phyloP scores from a whole-genome alignment of 208 protist genomes.

The Leishmania martiniquensis region DNA sequence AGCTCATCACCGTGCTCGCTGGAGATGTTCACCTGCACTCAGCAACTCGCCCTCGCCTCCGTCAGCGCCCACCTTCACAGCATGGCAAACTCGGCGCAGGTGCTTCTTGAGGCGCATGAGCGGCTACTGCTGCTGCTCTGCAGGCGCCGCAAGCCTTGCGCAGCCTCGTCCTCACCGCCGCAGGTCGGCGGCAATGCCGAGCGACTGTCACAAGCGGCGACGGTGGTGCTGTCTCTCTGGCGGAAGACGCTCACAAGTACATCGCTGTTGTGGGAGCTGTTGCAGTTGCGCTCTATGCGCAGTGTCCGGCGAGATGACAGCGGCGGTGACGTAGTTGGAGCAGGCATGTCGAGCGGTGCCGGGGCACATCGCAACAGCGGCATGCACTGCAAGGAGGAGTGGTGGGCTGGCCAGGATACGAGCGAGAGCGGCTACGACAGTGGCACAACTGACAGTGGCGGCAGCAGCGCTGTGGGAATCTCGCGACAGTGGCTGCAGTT shows the following conservation, averaged over 20 bases:
- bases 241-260: conserved; percentile 32
- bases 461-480: not conserved
- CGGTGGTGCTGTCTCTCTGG: conserved; percentile 29
- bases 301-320: not conserved
- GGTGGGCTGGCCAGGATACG: not conserved
- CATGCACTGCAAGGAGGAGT: not conserved
- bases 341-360: not conserved
- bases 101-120: conserved; percentile 32
- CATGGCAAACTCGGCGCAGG: conserved; percentile 22
- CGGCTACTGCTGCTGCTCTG: conserved; percentile 26
- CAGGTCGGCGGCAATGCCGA: conserved; percentile 16
- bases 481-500: not conserved
- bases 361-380: not conserved
- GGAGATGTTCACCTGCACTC: conserved; percentile 31
- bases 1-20: conserved; percentile 17
- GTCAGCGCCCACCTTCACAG: conserved; percentile 18
- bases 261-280: conserved; percentile 27
- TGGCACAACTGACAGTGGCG: not conserved
- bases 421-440: not conserved
- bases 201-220: conserved; percentile 27
- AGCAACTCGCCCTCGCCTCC: conserved; percentile 30
- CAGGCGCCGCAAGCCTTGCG: conserved; percentile 1
- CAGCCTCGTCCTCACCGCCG: conserved; percentile 3
- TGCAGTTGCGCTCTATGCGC: conserved; percentile 17
- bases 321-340: not conserved